phyloP scores from a whole-genome alignment of 768 basidiomycete species.

The Agaricus bisporus region DNA sequence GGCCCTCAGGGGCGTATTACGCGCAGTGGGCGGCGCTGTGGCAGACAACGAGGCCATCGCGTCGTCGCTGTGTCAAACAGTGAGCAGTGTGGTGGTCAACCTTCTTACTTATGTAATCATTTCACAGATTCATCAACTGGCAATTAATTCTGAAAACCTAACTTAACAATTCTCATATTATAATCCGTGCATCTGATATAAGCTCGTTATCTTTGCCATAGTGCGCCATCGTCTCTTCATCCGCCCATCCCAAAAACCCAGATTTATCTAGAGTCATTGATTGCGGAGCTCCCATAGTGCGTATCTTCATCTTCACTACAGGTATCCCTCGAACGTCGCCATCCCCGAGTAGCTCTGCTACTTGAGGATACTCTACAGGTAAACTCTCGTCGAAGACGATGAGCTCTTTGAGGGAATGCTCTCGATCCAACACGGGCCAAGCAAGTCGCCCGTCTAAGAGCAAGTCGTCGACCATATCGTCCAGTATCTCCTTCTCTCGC shows the following conservation, averaged over 20 bases:
- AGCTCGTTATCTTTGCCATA: too few species aligned
- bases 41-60: neutral
- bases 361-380: neutral
- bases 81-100: neutral
- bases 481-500: neutral
- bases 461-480: neutral
- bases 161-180: too few species aligned
- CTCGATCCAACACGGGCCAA: neutral
- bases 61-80: neutral
- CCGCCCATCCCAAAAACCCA: too few species aligned
- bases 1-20: constrained; percentile 37
- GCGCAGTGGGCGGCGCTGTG: neutral
- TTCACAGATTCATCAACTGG: neutral
- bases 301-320: neutral
- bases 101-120: neutral
- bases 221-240: too few species aligned
- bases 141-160: too few species aligned
- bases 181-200: too few species aligned
- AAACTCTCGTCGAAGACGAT: neutral
- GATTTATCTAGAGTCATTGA: too few species aligned
- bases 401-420: neutral
- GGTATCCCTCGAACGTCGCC: neutral
- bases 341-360: neutral
- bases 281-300: too few species aligned
- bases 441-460: neutral